Evolutionary conservation across 192 early-diverging fungal genomes (phyloP), one percentile per base, ranked within the genome.

Genomic region (Coemansia sp.): DNA sequence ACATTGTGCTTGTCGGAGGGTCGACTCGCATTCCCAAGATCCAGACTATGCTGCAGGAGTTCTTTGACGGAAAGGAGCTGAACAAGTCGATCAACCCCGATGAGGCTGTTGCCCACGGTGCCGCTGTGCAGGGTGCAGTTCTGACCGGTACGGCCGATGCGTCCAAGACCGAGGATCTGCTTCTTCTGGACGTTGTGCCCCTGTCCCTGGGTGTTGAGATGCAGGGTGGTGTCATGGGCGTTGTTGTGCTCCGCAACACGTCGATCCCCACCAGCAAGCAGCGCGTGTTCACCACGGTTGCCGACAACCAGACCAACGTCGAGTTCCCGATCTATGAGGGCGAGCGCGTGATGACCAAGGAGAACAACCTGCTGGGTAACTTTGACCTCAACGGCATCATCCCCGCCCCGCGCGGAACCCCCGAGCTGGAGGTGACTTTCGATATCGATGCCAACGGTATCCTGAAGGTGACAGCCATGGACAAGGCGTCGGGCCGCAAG

Each of bases 11-110:
- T 45, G 90, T 91, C 40, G 91, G 94, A 69, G 93, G 94, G 58
- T 94, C 92, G 37, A 93, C 93, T 53, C 93, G 91, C 79, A 96
- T 96, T 72, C 94, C 94, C 83, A 94, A 92, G 84, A 85, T 96
- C 75, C 88, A 90, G 82, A 67, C 86, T 25, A 83, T 94, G 37
- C 74, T 94, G 44, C 74, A 86, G 74, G 86, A 88, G 50, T 88
- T 87, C 78, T 93, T 93, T 64, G 82, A 87, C 73, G 88, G 87
- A 60, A 91, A 91, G 85, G 84, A 88, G 82, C 74, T 83, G 57
- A 89, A 86, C 83, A 91, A 89, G 84, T 85, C 87, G 48, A 94
- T 95, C 85, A 95, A 97, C 88, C 95, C 94, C 66, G 93, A 95
- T 83, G 95, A 97, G 82, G 92, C 92, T 44, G 92, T 96, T 37